These are phyloP conservation scores for Nannochloris sp. DNA, from an alignment of 139 green algal species.

Conservation along the genomic window DNA sequence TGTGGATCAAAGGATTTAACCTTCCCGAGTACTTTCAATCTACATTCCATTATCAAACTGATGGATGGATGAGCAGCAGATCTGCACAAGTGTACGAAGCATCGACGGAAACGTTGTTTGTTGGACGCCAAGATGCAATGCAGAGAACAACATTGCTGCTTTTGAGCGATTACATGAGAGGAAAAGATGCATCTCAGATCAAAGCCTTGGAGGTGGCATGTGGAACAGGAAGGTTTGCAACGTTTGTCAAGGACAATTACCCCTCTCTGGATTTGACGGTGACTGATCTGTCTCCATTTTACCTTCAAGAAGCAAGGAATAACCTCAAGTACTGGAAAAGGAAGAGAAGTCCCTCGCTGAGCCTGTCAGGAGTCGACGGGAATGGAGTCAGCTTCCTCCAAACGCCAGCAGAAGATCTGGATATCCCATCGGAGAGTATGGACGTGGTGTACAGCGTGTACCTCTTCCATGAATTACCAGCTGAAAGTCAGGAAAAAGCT, in stretches of 20 bases:
- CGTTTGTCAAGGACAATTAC: constrained; percentile 80
- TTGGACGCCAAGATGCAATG: constrained; percentile 84
- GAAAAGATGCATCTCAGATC: constrained; percentile 10
- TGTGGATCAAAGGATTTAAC: constrained; percentile 47
- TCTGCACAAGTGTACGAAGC: constrained; percentile 67
- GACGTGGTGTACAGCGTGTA: constrained; percentile 70
- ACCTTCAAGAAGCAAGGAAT: constrained; percentile 55
- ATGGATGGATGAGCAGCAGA: constrained; percentile 68
- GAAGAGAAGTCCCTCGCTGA: constrained; percentile 13
- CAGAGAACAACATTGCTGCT: constrained; percentile 55
- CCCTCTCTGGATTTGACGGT: constrained; percentile 40
- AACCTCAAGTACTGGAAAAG: constrained; percentile 48
- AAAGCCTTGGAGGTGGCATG: constrained; percentile 68
- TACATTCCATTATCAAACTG: constrained; percentile 80
- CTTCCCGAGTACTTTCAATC: constrained; percentile 78
- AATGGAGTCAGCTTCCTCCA: constrained; percentile 42
- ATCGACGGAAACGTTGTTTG: constrained; percentile 77
- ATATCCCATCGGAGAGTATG: constrained; percentile 38
- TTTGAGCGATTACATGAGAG: constrained; percentile 34
- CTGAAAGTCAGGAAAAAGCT: constrained; percentile 24
- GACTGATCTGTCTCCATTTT: constrained; percentile 74
- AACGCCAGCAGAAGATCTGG: constrained; percentile 55
- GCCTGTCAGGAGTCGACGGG: constrained; percentile 35
- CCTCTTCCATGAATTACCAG: constrained; percentile 82
- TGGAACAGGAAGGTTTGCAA: constrained; percentile 79